phyloP scores from a whole-genome alignment of 106 monocot genomes.

The Phalaenopsis equestris region DNA sequence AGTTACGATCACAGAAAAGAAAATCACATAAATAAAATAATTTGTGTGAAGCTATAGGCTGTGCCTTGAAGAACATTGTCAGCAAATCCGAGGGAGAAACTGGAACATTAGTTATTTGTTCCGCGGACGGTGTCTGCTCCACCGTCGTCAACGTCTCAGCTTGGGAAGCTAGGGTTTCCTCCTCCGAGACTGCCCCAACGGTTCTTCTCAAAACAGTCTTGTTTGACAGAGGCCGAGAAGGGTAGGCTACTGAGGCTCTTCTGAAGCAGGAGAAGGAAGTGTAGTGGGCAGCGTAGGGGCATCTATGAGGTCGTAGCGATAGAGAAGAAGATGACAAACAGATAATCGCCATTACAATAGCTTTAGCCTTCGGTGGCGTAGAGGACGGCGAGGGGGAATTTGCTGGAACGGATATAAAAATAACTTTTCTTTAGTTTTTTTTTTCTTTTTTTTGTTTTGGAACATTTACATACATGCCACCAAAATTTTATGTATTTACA shows the following conservation, averaged over 20 bases:
- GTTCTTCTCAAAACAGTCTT: constrained; percentile 1
- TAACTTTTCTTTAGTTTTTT: too few species aligned
- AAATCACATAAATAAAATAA: background rate
- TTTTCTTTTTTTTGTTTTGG: too few species aligned
- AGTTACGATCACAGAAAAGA: background rate
- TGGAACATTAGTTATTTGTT: constrained; percentile 50
- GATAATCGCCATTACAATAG: background rate
- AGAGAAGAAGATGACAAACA: background rate
- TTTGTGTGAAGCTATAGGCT: background rate
- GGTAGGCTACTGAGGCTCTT: background rate
- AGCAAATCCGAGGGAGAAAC: constrained; percentile 84
- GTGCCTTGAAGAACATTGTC: constrained; percentile 82
- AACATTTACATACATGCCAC: too few species aligned
- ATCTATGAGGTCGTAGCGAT: background rate
- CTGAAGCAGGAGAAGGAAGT: background rate
- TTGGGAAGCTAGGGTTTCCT: background rate
- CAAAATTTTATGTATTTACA: too few species aligned
- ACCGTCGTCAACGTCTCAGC: background rate
- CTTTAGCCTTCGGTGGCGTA: background rate
- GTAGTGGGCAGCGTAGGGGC: too few species aligned
- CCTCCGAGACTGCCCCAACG: background rate
- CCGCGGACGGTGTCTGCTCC: background rate
- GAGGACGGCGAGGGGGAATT: background rate
- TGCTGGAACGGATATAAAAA: too few species aligned
- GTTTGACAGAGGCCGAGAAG: background rate